Base-by-base conservation (phyloP, 1,284 basidiomycete species). In the Bjerkandera adusta region DNA sequence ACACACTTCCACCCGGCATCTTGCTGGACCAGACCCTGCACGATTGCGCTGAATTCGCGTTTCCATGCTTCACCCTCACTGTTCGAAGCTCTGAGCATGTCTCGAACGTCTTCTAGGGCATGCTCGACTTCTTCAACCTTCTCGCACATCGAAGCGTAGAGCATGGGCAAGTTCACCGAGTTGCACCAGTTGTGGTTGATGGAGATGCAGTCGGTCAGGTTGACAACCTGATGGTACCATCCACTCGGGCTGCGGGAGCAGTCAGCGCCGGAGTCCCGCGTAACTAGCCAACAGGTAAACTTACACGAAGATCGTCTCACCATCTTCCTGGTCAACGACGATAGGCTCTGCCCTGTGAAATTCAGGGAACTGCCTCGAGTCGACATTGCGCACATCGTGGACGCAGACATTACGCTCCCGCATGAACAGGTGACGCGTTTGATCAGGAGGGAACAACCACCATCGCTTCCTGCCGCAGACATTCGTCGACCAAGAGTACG, bases 151-250 rank as follows among this genome's bases (percentile, higher is more conserved):
- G 62, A 60, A 3, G 46, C 41, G 41, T 65, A 65, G n/a, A 65
- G 52, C 6, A 58, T 57, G 8, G 58, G 61, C 1, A 65, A 52
- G 47, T 62, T 63, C 33, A 59, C 54, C 11, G 63, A 51, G 57
- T 65, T 65, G 54, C 59, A 65, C 63, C 63, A 65, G 49, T 65
- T 65, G 57, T 65, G 63, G 39, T 65, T 65, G 53, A 65, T 61
- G 1, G 63, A 65, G 20, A 65, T 59, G 48, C 63, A 65, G 5
- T 46, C 52, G 2, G 63, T 65, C 22, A 65, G 48, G 44, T 65
- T 65, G 42, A 61, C 61, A 5, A 64, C 62, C 52, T 65, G 62
- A 45, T 65, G 63, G 33, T 62, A 64, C 63, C 63, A 65, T 1
- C 63, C 62, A 40, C 62, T 64, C 3, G 63, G 63, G 1, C 61